Percentiles rank a stretch among this genome's conserved stretches.
These are phyloP conservation scores for Coffea eugenioides DNA, from an alignment of 257 asterid genomes.

Conservation along the genomic window DNA sequence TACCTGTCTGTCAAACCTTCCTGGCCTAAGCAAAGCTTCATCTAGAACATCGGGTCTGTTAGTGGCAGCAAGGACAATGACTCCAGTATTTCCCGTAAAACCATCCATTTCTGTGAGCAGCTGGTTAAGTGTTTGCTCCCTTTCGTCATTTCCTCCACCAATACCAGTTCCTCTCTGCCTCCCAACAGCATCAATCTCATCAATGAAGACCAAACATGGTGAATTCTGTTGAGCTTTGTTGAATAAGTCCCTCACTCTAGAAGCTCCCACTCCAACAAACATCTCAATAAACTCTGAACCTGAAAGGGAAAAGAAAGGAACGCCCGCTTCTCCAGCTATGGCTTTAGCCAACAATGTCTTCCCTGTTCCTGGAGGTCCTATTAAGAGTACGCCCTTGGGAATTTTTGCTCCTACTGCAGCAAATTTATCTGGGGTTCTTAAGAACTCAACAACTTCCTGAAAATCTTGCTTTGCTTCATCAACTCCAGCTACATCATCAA, in stretches of 20 bases:
- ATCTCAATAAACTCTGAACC: slow-evolving; percentile 77
- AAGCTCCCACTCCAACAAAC: slow-evolving; percentile 83
- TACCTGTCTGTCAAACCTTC: slow-evolving; percentile 71
- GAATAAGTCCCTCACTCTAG: slow-evolving; percentile 70
- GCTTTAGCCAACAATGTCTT: slow-evolving; percentile 71
- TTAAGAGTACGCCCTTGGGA: slow-evolving; percentile 56
- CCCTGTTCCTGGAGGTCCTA: slow-evolving; percentile 78
- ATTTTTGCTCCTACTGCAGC: slow-evolving; percentile 62
- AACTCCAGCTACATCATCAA: slow-evolving; percentile 74
- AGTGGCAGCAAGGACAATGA: slow-evolving; percentile 66
- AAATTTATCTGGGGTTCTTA: slow-evolving; percentile 56
- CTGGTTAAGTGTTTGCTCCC: slow-evolving; percentile 73
- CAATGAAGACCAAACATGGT: slow-evolving; percentile 63
- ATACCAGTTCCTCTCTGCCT: slow-evolving; percentile 72
- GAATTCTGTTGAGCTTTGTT: slow-evolving; percentile 38
- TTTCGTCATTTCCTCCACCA: slow-evolving; percentile 81
- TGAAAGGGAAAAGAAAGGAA: slow-evolving; percentile 60
- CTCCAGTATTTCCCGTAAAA: slow-evolving; percentile 51
- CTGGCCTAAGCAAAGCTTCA: slow-evolving; percentile 67
- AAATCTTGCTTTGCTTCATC: slow-evolving; percentile 74
- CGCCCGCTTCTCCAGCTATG: slow-evolving; percentile 73
- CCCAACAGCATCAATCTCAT: slow-evolving; percentile 74
- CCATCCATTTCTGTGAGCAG: slow-evolving; percentile 75
- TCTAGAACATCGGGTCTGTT: slow-evolving; percentile 70
- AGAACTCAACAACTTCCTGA: slow-evolving; percentile 56